Evolutionary conservation across 805 yeast species (phyloP).

Genomic region (Saccharomycopsis fibuligera): DNA sequence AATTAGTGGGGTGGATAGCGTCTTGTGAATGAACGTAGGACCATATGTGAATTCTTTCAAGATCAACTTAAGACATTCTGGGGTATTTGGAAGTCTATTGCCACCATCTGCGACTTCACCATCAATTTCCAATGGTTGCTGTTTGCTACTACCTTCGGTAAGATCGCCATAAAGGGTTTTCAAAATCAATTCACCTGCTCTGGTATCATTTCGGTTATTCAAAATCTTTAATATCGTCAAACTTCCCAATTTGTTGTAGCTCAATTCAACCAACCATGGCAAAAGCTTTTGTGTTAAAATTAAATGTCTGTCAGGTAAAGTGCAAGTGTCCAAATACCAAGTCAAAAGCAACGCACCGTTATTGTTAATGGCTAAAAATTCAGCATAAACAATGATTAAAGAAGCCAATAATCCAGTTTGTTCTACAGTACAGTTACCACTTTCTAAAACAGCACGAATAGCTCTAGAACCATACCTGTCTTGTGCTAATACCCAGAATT

Average conservation of each 20-base stretch:
- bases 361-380: conserved; percentile 70
- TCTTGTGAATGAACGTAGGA: conserved; percentile 71
- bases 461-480: conserved; percentile 96
- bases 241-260: conserved; percentile 80
- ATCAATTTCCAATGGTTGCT: conserved; percentile 7
- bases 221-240: conserved; percentile 74
- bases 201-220: conserved; percentile 58
- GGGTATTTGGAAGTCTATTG: conserved; percentile 22
- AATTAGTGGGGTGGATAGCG: conserved; percentile 62
- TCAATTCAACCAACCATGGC: conserved; percentile 55
- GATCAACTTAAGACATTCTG: conserved; percentile 45
- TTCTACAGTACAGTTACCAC: conserved; percentile 57
- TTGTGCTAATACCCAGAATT: conserved; percentile 73
- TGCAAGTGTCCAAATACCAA: conserved; percentile 89
- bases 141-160: background rate
- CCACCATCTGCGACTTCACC: conserved; percentile 22
- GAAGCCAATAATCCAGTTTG: conserved; percentile 70
- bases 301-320: conserved; percentile 55
- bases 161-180: conserved; percentile 55
- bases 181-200: conserved; percentile 56
- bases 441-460: conserved; percentile 85
- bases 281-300: conserved; percentile 57
- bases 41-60: conserved; percentile 66
- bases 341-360: conserved; percentile 88
- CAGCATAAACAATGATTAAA: conserved; percentile 70